Evolutionary conservation across 176 grass and related monocot species (phyloP), one percentile per base, ranked within the genome.

Genomic region (Puya raimondii): DNA sequence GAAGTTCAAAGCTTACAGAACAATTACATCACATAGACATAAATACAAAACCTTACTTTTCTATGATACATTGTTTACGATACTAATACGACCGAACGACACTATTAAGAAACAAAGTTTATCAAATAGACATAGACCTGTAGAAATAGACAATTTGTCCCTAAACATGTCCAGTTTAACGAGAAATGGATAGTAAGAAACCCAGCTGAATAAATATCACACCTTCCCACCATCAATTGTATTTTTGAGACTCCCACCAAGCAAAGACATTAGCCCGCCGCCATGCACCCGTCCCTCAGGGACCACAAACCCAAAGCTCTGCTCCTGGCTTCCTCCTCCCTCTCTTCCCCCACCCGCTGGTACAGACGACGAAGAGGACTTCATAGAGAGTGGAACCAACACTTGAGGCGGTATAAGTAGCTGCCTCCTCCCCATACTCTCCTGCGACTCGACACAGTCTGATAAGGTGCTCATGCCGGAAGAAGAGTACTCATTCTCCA

Each of bases 231-330:
- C 74, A 48, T 72, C 65, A 59, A 68, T 64, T 72, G 52, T 66
- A 72, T 61, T 67, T 61, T 78, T 75, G 17, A 86, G 67, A 70
- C 67, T 84, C 47, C 84, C 70, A 53, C 85, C 78, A 10, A 93
- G 79, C 74, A 99, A 80, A 52, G 89, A 86, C 82, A 93, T 93
- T 50, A 93, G 71, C 3, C 89, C 94, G 56, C 94, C 87, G 22
- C 94, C 89, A 42, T 93, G 89, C 63, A 99, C 89, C 78, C 89
- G 85, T 52, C 94, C 89, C 69, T 99, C 94, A 2, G 89, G 86
- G 65, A 93, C 66, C 13, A 82, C 84, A 10, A 87, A 81, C 15
- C 73, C 74, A 6, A 80, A 72, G 63, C 75, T 69, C 76, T 76
- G 72, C 29, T 42, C 71, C 49, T 65, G 64, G 58, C 74, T 80